Evolutionary conservation across 1,284 basidiomycete species (phyloP), one percentile per base, ranked within the genome.

Genomic region (Vanrija sp.): DNA sequence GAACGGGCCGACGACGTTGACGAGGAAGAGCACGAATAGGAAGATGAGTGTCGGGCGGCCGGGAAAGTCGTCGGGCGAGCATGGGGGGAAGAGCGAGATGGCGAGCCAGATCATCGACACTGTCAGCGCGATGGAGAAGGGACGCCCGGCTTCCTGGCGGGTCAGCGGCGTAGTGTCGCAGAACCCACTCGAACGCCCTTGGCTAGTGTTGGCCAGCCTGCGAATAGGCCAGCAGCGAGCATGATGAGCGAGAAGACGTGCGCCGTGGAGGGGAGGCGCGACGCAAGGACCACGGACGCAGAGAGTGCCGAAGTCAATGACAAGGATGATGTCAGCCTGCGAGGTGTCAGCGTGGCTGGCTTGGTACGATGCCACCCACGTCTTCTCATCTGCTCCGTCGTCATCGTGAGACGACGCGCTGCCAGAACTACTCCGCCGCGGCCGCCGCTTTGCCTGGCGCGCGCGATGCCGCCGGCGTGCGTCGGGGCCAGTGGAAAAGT

Each of bases 221-320:
- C 87, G 75, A 96, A 95, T 20, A 86, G 77, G 63, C 89, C 83
- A 45, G 94, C 84, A 36, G 93, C 85, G 71, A 94, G 88, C 46
- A 96, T 79, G 65, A 94, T 83, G 45, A 98, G 81, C 22, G 89
- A 86, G 71, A 98, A 98, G 18, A 97, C 94, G 39, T 90, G 85
- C 37, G 86, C 75, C 69, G 94, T 89, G 57, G 87, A 85, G 22
- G 83, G 78, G 31, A 98, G 79, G 53, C 96, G 85, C 23, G 93
- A 97, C 24, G 93, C 93, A 50, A 98, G 81, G 35, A 98, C 94
- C 41, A 97, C 89, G 15, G 89, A 91, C 6, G 91, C 90, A 35
- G 89, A 94, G 53, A 98, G 86, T 27, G 91, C 92, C 20, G 94
- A 94, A 62, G 97, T 98, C 78, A 95, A 87, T 27, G 92, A 94